Evolutionary conservation across 352 stramenopile species (phyloP).

Genomic region (Pythium folliculosum): DNA sequence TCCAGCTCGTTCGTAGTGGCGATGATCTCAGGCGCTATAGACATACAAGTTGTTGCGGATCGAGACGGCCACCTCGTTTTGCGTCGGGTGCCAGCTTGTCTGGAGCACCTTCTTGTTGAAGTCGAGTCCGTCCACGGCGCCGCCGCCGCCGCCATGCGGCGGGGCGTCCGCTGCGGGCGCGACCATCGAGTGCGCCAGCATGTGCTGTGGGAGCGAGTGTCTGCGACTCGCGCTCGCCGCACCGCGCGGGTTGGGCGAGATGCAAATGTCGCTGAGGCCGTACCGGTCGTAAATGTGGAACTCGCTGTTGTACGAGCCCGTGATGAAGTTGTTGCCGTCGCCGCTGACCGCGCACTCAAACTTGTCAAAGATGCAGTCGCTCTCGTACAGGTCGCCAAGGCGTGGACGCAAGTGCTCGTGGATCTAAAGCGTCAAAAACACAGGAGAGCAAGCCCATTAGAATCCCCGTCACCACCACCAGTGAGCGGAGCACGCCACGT

Average conservation of each 20-base stretch:
- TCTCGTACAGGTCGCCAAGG: conserved; percentile 93
- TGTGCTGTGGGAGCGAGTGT: conserved; percentile 71
- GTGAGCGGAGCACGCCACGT: conserved; percentile 20
- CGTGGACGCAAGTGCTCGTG: conserved; percentile 91
- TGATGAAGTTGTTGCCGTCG: conserved; percentile 93
- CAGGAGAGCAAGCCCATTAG: not conserved
- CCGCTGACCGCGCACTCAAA: conserved; percentile 93
- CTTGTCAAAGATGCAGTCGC: conserved; percentile 98
- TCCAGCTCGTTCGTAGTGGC: no score
- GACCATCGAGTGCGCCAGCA: conserved; percentile 65
- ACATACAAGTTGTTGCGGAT: conserved; percentile 87
- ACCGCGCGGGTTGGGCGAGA: conserved; percentile 55
- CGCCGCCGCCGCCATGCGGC: not conserved
- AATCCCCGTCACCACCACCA: not conserved
- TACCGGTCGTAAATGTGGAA: conserved; percentile 93
- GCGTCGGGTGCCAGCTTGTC: conserved; percentile 80
- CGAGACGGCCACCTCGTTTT: conserved; percentile 78
- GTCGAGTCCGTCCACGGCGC: conserved; percentile 53
- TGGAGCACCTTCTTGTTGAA: conserved; percentile 88
- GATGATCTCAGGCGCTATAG: conserved; percentile 41
- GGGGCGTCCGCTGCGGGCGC: conserved; percentile 24
- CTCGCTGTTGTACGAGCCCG: conserved; percentile 94
- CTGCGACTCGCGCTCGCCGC: conserved; percentile 44
- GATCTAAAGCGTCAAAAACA: conserved; percentile 43
- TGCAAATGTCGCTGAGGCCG: conserved; percentile 70